phyloP scores from a whole-genome alignment of 2,329 filamentous ascomycete genomes.

The Ophiosphaerella herpotricha region DNA sequence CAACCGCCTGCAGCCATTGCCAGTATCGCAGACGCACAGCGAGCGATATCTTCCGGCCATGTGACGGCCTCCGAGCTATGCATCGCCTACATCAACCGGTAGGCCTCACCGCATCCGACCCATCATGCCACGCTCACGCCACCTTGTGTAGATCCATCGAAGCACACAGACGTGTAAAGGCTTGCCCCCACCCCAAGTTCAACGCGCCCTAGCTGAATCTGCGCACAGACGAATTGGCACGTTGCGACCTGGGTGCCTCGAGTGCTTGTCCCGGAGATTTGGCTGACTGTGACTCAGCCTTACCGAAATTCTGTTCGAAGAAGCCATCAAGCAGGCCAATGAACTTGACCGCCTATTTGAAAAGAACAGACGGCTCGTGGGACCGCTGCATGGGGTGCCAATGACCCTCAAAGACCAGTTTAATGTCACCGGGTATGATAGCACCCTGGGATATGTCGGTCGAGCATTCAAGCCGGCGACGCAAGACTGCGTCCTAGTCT shows the following conservation, averaged over 20 bases:
- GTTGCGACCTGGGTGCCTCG: slow-evolving; percentile 51
- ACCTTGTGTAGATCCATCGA: slow-evolving; percentile 32
- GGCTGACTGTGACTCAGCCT: slow-evolving; percentile 41
- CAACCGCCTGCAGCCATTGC: slow-evolving; percentile 18
- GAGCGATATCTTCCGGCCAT: slow-evolving; percentile 30
- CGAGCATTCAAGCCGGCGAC: slow-evolving; percentile 60
- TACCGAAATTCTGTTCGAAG: slow-evolving; percentile 55
- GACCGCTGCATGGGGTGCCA: slow-evolving; percentile 55
- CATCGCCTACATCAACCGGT: slow-evolving; percentile 38
- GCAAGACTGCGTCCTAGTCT: slow-evolving; percentile 59
- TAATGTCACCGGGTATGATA: slow-evolving; percentile 54
- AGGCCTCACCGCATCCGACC: slow-evolving; percentile 13
- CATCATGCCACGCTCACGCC: slow-evolving; percentile 43
- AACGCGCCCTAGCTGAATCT: slow-evolving; percentile 9
- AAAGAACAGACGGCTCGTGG: slow-evolving; percentile 44
- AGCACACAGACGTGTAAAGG: slow-evolving; percentile 36
- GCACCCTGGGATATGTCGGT: slow-evolving; percentile 65
- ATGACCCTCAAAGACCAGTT: slow-evolving; percentile 57
- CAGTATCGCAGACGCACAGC: slow-evolving; percentile 22
- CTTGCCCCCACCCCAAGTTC: background rate
- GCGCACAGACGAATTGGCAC: slow-evolving; percentile 49
- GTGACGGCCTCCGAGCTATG: slow-evolving; percentile 37
- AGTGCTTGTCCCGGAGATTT: slow-evolving; percentile 56
- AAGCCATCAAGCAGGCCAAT: slow-evolving; percentile 48
- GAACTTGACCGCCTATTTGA: slow-evolving; percentile 49